These are phyloP conservation scores for Xylaria longipes DNA, from an alignment of 495 filamentous ascomycete species.

Conservation along the genomic window DNA sequence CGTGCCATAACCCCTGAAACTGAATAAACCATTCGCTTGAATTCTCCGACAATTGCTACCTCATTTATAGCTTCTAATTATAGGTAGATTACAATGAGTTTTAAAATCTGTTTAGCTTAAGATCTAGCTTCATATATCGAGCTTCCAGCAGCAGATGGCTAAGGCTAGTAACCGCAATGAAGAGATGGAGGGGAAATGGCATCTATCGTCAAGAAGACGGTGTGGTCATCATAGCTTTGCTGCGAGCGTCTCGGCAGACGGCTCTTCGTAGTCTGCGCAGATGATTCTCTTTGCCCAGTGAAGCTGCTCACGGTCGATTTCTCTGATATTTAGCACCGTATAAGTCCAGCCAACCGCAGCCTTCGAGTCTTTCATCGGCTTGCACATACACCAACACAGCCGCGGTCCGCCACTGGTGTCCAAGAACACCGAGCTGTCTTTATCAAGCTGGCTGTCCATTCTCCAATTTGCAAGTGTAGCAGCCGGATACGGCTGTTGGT, in stretches of 20 bases:
- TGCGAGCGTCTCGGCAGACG: not conserved
- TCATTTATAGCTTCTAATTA: not conserved
- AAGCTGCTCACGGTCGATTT: constrained; percentile 61
- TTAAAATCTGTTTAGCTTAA: not conserved
- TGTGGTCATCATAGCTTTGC: constrained; percentile 13
- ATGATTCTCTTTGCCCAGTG: constrained; percentile 41
- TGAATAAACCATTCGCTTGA: too few relatives aligned
- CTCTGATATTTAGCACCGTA: constrained; percentile 58
- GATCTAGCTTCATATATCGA: not conserved
- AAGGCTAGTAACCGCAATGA: not conserved
- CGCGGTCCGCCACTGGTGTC: constrained; percentile 34
- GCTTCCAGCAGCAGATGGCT: not conserved
- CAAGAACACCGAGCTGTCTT: constrained; percentile 53
- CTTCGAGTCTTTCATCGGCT: constrained; percentile 52
- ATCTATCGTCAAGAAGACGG: not conserved
- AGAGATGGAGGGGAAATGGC: not conserved
- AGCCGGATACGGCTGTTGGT: constrained; percentile 57
- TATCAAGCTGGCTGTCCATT: constrained; percentile 52
- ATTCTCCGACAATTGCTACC: not conserved
- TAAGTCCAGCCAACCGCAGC: constrained; percentile 50
- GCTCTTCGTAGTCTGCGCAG: constrained; percentile 28
- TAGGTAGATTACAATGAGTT: not conserved
- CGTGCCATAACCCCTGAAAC: not conserved
- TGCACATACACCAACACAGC: constrained; percentile 62
- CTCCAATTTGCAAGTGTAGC: constrained; percentile 60